Evolutionary conservation across 2,329 filamentous ascomycete species (phyloP).

Genomic region (Cladosporium cucumerinum): DNA sequence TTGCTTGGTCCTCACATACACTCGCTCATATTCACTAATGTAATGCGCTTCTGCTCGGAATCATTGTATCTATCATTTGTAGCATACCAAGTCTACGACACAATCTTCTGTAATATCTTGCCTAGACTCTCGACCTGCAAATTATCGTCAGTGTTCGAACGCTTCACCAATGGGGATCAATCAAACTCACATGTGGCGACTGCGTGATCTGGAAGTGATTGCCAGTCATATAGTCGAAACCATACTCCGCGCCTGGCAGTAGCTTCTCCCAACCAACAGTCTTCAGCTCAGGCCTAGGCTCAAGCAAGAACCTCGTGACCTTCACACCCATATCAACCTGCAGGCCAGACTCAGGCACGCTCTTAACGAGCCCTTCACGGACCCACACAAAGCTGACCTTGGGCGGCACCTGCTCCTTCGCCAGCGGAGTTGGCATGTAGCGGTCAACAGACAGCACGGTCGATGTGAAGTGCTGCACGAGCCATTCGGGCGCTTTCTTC

Average conservation of each 20-base stretch:
- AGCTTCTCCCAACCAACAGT: constrained; percentile 32
- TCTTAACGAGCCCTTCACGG: constrained; percentile 30
- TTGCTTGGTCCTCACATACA: neutral
- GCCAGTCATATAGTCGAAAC: constrained; percentile 31
- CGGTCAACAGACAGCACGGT: constrained; percentile 60
- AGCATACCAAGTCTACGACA: neutral
- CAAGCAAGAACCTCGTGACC: constrained; percentile 32
- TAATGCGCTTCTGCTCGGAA: neutral
- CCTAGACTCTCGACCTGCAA: constrained; percentile 16
- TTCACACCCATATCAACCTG: constrained; percentile 31
- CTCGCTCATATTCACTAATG: neutral
- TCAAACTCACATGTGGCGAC: constrained; percentile 28
- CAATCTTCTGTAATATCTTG: constrained; percentile 13
- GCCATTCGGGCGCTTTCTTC: constrained; percentile 64
- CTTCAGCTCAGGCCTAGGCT: constrained; percentile 29
- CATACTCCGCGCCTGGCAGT: constrained; percentile 28
- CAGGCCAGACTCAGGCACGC: constrained; percentile 28
- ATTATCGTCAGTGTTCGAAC: neutral
- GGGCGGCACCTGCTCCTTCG: constrained; percentile 23
- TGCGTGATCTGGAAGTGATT: constrained; percentile 35
- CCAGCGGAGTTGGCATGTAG: constrained; percentile 29
- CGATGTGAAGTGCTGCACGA: constrained; percentile 70
- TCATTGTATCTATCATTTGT: neutral
- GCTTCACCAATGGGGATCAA: neutral
- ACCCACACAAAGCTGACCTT: constrained; percentile 33